Percentiles rank a stretch among this genome's conserved stretches.
phyloP scores from a whole-genome alignment of 192 early-diverging fungal species.

The Umbelopsis ramanniana region DNA sequence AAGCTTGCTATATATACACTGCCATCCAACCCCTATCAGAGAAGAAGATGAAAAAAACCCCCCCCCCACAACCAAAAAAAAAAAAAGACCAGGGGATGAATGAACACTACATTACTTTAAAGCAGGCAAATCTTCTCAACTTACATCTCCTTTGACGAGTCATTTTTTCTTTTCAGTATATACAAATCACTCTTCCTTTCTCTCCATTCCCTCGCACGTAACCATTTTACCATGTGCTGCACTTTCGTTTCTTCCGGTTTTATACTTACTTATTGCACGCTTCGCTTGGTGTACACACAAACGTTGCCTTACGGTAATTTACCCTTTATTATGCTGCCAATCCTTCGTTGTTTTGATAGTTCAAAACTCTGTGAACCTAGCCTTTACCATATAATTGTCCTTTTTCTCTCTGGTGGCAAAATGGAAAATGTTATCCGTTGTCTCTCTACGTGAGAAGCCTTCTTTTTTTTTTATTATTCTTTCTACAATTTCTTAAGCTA shows the following conservation, averaged over 20 bases:
- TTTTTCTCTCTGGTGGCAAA: too few relatives aligned
- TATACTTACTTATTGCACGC: too few relatives aligned
- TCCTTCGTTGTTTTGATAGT: background rate
- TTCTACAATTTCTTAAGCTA: background rate
- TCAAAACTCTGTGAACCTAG: background rate
- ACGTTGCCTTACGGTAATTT: background rate
- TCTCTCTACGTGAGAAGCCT: too few relatives aligned
- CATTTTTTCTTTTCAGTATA: background rate
- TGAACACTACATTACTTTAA: too few relatives aligned
- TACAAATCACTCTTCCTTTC: background rate
- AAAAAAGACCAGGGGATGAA: background rate
- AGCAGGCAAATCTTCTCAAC: too few relatives aligned
- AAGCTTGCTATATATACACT: background rate
- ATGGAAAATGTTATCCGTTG: too few relatives aligned
- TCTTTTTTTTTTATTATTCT: background rate
- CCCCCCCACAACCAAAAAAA: background rate
- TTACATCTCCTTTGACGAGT: background rate
- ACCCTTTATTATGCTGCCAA: constrained; percentile 2
- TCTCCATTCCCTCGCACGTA: constrained; percentile 7
- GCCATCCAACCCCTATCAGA: background rate
- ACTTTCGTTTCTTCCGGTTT: too few relatives aligned
- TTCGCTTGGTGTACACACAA: background rate
- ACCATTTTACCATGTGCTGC: too few relatives aligned
- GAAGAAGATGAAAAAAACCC: too few relatives aligned
- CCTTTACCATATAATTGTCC: background rate